Percentiles rank a stretch among this genome's conserved stretches.
phyloP scores from a whole-genome alignment of 2,329 filamentous ascomycete species.

The Aspergillus intermedius region DNA sequence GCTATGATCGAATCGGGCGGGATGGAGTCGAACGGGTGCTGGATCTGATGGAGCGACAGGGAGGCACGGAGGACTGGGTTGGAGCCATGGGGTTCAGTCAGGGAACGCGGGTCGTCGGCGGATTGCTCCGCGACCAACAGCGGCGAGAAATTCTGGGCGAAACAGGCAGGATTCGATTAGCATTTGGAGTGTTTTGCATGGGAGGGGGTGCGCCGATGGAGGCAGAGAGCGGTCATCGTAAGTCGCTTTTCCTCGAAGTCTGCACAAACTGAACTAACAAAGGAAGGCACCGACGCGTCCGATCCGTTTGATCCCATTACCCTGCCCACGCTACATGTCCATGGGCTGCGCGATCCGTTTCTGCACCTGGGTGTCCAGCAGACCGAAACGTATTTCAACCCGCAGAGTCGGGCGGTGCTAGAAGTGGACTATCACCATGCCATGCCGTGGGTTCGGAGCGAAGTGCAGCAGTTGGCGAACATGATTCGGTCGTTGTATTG shows the following conservation, averaged over 20 bases:
- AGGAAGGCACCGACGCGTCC: neutral
- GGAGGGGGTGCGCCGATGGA: slow-evolving; percentile 15
- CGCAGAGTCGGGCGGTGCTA: slow-evolving; percentile 5
- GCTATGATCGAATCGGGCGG: slow-evolving; percentile 9
- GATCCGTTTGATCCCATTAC: neutral
- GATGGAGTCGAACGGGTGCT: slow-evolving; percentile 15
- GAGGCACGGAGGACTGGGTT: slow-evolving; percentile 9
- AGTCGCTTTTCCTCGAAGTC: neutral
- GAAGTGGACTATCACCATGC: slow-evolving; percentile 20
- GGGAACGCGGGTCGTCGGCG: slow-evolving; percentile 12
- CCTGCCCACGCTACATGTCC: slow-evolving; percentile 16
- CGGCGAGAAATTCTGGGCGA: slow-evolving; percentile 4
- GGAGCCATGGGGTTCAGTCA: slow-evolving; percentile 18
- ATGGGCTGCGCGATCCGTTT: slow-evolving; percentile 15
- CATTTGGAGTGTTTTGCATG: slow-evolving; percentile 16
- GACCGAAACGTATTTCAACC: slow-evolving; percentile 9
- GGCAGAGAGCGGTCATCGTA: slow-evolving; percentile 12
- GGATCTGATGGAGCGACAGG: slow-evolving; percentile 10
- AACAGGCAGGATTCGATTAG: slow-evolving; percentile 1
- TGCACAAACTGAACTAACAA: neutral
- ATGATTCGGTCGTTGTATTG: slow-evolving; percentile 9
- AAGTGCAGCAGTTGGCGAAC: slow-evolving; percentile 11
- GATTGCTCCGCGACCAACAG: slow-evolving; percentile 17
- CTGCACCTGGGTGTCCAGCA: slow-evolving; percentile 12
- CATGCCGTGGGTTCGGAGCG: slow-evolving; percentile 17